Evolutionary conservation across 140 eudicot genomes (phyloP).

Genomic region (Cichorium intybus): DNA sequence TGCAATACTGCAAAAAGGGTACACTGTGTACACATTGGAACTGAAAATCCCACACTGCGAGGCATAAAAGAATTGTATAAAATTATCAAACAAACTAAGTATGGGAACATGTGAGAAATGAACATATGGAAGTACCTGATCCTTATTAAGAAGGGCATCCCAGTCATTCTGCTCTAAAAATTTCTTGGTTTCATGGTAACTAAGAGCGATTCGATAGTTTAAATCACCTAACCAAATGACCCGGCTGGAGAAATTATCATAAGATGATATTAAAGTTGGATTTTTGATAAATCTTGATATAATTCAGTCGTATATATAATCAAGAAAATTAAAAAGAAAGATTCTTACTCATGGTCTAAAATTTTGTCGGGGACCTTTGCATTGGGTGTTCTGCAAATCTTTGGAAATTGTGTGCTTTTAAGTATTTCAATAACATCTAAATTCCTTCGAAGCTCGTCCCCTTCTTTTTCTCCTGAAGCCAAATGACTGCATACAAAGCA

Average conservation of each 20-base stretch:
- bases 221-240: constrained; percentile 75
- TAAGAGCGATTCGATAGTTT: constrained; percentile 64
- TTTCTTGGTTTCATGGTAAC: constrained; percentile 56
- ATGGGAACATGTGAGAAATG: neutral
- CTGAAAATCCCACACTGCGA: too few relatives aligned
- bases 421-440: constrained; percentile 62
- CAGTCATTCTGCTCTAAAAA: constrained; percentile 51
- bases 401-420: constrained; percentile 58
- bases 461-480: constrained; percentile 78
- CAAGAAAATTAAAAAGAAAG: neutral
- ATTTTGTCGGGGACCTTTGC: constrained; percentile 51
- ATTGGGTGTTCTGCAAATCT: constrained; percentile 42
- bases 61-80: neutral
- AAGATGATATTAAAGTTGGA: constrained; percentile 4
- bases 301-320: neutral
- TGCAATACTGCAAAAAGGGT: neutral
- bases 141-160: constrained; percentile 63
- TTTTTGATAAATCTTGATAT: constrained; percentile 3
- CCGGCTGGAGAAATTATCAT: constrained; percentile 37
- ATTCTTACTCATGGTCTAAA: constrained; percentile 58
- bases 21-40: neutral
- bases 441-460: constrained; percentile 71
- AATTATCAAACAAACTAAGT: neutral
- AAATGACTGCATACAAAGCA: constrained; percentile 76
- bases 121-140: constrained; percentile 50